Base-by-base conservation (phyloP, 2,329 filamentous ascomycete genomes). In the Paecilomyces variotii region DNA sequence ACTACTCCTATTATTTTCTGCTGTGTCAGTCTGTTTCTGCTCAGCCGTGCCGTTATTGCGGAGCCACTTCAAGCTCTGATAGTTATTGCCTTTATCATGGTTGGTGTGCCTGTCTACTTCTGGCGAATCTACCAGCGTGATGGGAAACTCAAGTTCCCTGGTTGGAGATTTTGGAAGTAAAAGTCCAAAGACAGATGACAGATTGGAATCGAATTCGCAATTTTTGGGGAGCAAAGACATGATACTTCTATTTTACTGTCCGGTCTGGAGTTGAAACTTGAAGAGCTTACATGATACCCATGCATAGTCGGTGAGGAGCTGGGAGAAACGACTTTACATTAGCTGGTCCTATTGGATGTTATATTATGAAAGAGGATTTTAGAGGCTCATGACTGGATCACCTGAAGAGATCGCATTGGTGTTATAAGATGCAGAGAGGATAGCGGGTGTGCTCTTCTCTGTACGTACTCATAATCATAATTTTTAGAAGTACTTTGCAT, bases 1-100 rank as follows among this genome's bases (percentile, higher is more conserved):
- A 88, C 88, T 0, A 99, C 94, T 2, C 94, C 94, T 10, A 93
- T 99, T 64, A 93, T 97, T 58, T 99, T 99, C 73, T 99, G 94
- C 82, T 99, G 94, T 70, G 94, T 99, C 45, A 96, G 90, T 71
- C 74, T 99, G 63, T 99, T 99, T 71, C 75, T 99, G 63, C 83
- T 99, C 50, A 92, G 87, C 69, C 82, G 94, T 55, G 91, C 92
- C 2, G 86, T 97, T 12, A 94, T 99, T 70, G 89, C 91, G 12
- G 87, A 96, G 75, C 94, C 94, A 3, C 67, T 96, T 56, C 92
- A 99, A 80, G 96, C 93, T 0, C 72, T 96, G 26, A 84, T 93
- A 25, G 94, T 99, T 6, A 79, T 97, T 4, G 87, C 79, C 0
- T 99, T 97, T 68, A 89, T 97, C 60, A 79, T 88, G 3, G 87